Conservation (phyloP, 1,139 yeast genomes). For the Candida sp. region DNA sequence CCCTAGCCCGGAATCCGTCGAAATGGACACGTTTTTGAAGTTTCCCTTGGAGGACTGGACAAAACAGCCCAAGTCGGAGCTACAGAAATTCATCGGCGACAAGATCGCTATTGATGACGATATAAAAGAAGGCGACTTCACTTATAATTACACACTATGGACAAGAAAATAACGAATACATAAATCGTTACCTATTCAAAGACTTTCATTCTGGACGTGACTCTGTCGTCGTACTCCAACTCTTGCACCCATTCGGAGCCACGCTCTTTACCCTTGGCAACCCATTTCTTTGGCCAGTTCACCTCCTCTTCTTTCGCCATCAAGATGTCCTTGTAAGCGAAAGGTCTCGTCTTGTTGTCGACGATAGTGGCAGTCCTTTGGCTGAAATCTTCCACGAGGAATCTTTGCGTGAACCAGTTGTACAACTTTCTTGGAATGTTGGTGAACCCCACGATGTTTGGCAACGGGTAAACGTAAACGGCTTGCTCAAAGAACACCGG, state of each 20-base stretch:
- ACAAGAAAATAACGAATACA: conserved; percentile 9
- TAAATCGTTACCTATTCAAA: conserved; percentile 31
- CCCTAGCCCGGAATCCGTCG: conserved; percentile 34
- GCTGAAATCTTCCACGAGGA: conserved; percentile 74
- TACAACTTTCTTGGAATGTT: conserved; percentile 78
- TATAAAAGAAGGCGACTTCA: conserved; percentile 44
- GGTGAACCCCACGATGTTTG: conserved; percentile 77
- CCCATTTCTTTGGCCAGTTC: conserved; percentile 95
- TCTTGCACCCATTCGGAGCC: conserved; percentile 91
- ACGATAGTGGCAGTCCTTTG: conserved; percentile 64
- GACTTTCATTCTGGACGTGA: conserved; percentile 59
- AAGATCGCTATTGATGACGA: conserved; percentile 38
- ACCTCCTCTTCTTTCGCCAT: conserved; percentile 72
- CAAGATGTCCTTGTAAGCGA: conserved; percentile 55
- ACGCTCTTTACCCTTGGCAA: conserved; percentile 67
- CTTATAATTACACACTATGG: conserved; percentile 20
- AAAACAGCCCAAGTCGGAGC: conserved; percentile 35
- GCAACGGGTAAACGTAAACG: conserved; percentile 71
- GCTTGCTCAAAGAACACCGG: conserved; percentile 79
- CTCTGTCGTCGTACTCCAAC: conserved; percentile 69
- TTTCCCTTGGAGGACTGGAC: conserved; percentile 38
- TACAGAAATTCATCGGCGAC: conserved; percentile 43
- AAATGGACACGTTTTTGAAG: conserved; percentile 70
- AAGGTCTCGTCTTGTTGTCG: conserved; percentile 58
- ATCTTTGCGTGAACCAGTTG: conserved; percentile 77